Conservation (phyloP, 345 rosid species). For the Bruguiera sexangula region DNA sequence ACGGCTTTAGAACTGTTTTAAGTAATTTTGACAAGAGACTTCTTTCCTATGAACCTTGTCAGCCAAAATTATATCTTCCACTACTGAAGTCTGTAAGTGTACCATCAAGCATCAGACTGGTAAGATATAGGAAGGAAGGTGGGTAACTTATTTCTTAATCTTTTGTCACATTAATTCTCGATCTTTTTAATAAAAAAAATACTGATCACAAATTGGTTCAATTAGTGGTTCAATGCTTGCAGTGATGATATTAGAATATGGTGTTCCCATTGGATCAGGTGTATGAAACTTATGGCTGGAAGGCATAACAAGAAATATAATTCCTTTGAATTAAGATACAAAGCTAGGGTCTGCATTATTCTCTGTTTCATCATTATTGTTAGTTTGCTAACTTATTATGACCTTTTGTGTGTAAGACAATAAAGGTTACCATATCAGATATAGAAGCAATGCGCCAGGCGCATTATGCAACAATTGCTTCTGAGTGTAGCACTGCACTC, state of each 20-base stretch:
- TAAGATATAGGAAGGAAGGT: slow-evolving; percentile 55
- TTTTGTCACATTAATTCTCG: neutral
- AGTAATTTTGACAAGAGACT: neutral
- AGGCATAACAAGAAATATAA: slow-evolving; percentile 35
- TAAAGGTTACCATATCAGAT: slow-evolving; percentile 65
- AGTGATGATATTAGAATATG: slow-evolving; percentile 43
- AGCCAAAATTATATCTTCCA: slow-evolving; percentile 50
- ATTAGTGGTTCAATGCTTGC: slow-evolving; percentile 72
- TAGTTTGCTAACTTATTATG: slow-evolving; percentile 17
- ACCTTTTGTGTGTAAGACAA: slow-evolving; percentile 30
- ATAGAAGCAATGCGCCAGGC: slow-evolving; percentile 75
- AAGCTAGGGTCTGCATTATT: too few species aligned
- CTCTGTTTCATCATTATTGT: neutral
- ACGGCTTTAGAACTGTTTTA: neutral
- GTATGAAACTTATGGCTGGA: slow-evolving; percentile 40
- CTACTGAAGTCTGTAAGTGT: slow-evolving; percentile 31
- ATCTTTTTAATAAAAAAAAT: neutral
- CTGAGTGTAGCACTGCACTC: slow-evolving; percentile 53
- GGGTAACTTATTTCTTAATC: slow-evolving; percentile 6
- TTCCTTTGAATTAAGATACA: neutral
- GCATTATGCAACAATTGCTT: slow-evolving; percentile 61
- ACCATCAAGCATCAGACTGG: slow-evolving; percentile 43
- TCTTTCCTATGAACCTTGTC: neutral
- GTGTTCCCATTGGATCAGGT: slow-evolving; percentile 41
- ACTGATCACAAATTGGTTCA: slow-evolving; percentile 26